phyloP scores from a whole-genome alignment of 2,329 filamentous ascomycete species.

The Microdochium nivale region DNA sequence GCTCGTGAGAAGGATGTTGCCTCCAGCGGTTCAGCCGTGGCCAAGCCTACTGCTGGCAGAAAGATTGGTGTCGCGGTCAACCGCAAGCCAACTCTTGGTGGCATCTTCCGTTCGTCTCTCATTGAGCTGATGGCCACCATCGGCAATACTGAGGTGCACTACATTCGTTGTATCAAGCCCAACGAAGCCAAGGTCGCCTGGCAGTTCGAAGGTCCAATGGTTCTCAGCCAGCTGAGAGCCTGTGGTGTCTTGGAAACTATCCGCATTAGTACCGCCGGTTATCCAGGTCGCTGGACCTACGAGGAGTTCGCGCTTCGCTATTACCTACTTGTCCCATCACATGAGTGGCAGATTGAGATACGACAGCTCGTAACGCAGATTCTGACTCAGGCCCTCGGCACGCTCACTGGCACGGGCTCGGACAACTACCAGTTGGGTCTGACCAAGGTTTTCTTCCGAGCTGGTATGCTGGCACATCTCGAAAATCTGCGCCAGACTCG shows the following conservation, averaged over 20 bases:
- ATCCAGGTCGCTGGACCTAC: constrained; percentile 97
- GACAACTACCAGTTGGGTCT: constrained; percentile 98
- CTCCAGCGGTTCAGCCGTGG: constrained; percentile 56
- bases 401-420: constrained; percentile 60
- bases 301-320: constrained; percentile 96
- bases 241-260: constrained; percentile 99
- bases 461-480: constrained; percentile 95
- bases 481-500: constrained; percentile 88
- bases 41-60: constrained; percentile 71
- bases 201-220: constrained; percentile 99
- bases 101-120: constrained; percentile 96
- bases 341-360: constrained; percentile 88
- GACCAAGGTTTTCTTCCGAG: constrained; percentile 98
- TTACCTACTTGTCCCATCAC: constrained; percentile 93
- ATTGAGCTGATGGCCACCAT: constrained; percentile 98
- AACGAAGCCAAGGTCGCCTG: constrained; percentile 95
- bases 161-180: constrained; percentile 98
- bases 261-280: constrained; percentile 92
- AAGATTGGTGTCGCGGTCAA: constrained; percentile 89
- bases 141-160: constrained; percentile 96
- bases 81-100: constrained; percentile 91
- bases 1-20: constrained; percentile 84
- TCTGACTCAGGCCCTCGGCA: constrained; percentile 76
- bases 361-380: constrained; percentile 91
- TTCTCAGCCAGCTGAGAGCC: constrained; percentile 90